These are phyloP conservation scores for Trichomonascus vanleenenianus DNA, from an alignment of 805 yeast genomes.

Conservation along the genomic window DNA sequence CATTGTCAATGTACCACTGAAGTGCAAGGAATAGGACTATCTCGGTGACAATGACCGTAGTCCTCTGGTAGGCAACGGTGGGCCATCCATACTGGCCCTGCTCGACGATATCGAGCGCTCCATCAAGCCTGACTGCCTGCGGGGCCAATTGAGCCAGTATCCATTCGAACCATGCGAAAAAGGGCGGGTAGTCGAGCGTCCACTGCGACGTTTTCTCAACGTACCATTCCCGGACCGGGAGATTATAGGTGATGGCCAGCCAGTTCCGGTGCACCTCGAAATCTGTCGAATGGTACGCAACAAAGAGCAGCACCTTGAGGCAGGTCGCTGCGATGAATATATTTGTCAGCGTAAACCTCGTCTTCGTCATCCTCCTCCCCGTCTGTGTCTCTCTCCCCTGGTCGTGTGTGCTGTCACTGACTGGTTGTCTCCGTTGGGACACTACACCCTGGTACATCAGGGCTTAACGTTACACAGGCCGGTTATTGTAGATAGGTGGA, in stretches of 20 bases:
- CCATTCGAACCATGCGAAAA: constrained; percentile 95
- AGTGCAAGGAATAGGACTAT: constrained; percentile 58
- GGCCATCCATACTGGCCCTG: constrained; percentile 65
- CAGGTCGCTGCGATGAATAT: constrained; percentile 58
- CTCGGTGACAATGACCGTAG: constrained; percentile 75
- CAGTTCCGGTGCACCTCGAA: constrained; percentile 97
- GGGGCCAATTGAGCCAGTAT: constrained; percentile 67
- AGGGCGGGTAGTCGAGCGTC: constrained; percentile 97
- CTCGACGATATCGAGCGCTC: constrained; percentile 62
- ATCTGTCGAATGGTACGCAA: constrained; percentile 89
- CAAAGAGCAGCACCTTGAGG: constrained; percentile 54
- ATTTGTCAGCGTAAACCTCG: constrained; percentile 37
- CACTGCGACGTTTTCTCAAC: constrained; percentile 72
- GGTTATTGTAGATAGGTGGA: too few relatives aligned
- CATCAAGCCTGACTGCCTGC: constrained; percentile 51
- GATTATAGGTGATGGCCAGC: constrained; percentile 77
- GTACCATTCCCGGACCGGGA: constrained; percentile 81
- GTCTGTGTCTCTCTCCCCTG: background rate
- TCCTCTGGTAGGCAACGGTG: constrained; percentile 76
- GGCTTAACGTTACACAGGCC: too few relatives aligned
- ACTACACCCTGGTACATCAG: too few relatives aligned
- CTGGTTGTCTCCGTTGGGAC: too few relatives aligned
- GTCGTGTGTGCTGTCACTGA: background rate
- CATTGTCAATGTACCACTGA: constrained; percentile 53
- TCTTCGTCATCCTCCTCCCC: background rate